Percentiles rank a stretch among this genome's conserved stretches.
These are phyloP conservation scores for Borealophlyctis nickersoniae DNA, from an alignment of 192 early-diverging fungal species.

Conservation along the genomic window DNA sequence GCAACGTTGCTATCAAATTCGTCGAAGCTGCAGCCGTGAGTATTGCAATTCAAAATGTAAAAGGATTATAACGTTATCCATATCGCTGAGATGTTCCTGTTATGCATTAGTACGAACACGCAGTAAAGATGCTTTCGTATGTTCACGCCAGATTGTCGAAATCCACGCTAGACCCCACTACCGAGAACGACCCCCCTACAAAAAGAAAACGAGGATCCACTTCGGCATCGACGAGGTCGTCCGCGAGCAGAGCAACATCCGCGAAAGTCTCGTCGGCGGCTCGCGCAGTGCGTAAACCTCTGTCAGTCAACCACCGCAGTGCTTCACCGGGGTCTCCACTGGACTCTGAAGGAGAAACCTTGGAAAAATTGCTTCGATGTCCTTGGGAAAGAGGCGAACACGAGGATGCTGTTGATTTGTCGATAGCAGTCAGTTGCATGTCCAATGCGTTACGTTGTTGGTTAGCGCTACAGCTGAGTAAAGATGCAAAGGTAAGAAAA, in stretches of 20 bases:
- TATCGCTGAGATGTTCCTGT: not conserved
- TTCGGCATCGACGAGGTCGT: not conserved
- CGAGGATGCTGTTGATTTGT: not conserved
- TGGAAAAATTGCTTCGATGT: not conserved
- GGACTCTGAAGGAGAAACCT: too few relatives aligned
- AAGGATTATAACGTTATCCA: not conserved
- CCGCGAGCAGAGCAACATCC: not conserved
- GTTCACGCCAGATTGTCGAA: constrained; percentile 12
- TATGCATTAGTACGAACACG: constrained; percentile 3
- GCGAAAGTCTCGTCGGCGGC: not conserved
- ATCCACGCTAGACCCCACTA: not conserved
- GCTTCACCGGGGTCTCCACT: too few relatives aligned
- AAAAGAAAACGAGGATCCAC: not conserved
- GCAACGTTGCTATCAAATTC: constrained; percentile 12
- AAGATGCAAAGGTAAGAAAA: not conserved
- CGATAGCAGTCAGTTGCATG: not conserved
- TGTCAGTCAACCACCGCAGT: too few relatives aligned
- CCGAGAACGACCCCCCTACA: not conserved
- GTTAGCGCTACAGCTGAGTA: not conserved
- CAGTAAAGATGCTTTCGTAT: not conserved
- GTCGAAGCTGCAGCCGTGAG: constrained; percentile 6
- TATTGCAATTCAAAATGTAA: not conserved
- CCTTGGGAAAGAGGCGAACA: not conserved
- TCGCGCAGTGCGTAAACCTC: not conserved
- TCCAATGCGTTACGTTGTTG: not conserved